These are phyloP conservation scores for Fusarium sp. DNA, from an alignment of 2,329 filamentous ascomycete genomes.

Conservation along the genomic window DNA sequence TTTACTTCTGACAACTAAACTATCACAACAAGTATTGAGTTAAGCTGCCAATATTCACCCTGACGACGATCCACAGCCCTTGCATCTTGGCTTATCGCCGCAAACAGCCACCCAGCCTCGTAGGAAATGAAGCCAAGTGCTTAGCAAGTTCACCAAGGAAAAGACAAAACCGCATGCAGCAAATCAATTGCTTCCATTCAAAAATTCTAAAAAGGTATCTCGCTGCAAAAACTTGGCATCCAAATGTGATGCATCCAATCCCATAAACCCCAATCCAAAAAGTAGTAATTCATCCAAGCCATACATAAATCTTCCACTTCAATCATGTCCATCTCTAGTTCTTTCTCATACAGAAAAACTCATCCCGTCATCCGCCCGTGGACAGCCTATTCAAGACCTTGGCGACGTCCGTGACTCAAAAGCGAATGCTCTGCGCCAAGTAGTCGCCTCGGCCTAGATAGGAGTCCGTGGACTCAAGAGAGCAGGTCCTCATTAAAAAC, in stretches of 20 bases:
- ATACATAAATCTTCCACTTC: slow-evolving; percentile 18
- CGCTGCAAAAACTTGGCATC: slow-evolving; percentile 24
- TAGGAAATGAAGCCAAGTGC: not conserved
- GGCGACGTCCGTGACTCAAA: slow-evolving; percentile 4
- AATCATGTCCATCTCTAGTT: slow-evolving; percentile 36
- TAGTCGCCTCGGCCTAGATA: not conserved
- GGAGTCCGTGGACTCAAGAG: slow-evolving; percentile 24
- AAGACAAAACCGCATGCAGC: not conserved
- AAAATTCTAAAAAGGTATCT: slow-evolving; percentile 40
- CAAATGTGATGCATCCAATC: slow-evolving; percentile 13
- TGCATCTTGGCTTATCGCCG: not conserved
- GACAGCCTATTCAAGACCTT: not conserved
- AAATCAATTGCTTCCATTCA: slow-evolving; percentile 18
- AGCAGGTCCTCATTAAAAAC: slow-evolving; percentile 43
- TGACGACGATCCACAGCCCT: slow-evolving; percentile 4
- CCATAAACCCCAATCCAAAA: not conserved
- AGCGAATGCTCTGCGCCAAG: slow-evolving; percentile 20
- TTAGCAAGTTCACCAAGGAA: not conserved
- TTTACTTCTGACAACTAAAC: not conserved
- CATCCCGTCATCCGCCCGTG: slow-evolving; percentile 17
- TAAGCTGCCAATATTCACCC: not conserved
- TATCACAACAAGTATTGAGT: not conserved
- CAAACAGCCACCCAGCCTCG: not conserved
- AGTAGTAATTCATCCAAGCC: slow-evolving; percentile 40
- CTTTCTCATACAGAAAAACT: slow-evolving; percentile 20